Conservation (phyloP, 2,329 filamentous ascomycete genomes). For the Chrysoporthe cubensis region DNA sequence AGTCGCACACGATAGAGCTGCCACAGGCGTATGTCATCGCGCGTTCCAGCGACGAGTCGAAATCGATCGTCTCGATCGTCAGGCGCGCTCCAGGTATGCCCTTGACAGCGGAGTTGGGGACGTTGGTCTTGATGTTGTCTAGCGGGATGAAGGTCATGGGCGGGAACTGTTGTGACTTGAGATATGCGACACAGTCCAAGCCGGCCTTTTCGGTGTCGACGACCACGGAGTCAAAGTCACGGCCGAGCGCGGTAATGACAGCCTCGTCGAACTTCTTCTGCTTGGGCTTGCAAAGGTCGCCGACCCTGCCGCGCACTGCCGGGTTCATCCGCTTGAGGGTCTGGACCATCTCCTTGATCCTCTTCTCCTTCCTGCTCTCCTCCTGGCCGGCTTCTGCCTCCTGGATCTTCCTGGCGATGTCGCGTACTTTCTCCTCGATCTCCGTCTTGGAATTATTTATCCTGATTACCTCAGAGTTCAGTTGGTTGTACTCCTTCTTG, state of each 20-base stretch:
- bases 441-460: slow-evolving; percentile 83
- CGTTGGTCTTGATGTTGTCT: slow-evolving; percentile 95
- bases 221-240: slow-evolving; percentile 91
- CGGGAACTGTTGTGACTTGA: slow-evolving; percentile 85
- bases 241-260: slow-evolving; percentile 87
- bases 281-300: slow-evolving; percentile 92
- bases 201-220: slow-evolving; percentile 95
- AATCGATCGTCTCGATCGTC: slow-evolving; percentile 95
- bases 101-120: slow-evolving; percentile 87
- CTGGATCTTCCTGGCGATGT: slow-evolving; percentile 77
- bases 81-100: slow-evolving; percentile 83
- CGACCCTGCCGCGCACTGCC: slow-evolving; percentile 87
- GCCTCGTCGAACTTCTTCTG: slow-evolving; percentile 96
- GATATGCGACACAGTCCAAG: slow-evolving; percentile 89
- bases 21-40: slow-evolving; percentile 96
- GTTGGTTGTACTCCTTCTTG: slow-evolving; percentile 86
- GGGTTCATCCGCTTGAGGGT: slow-evolving; percentile 89
- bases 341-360: slow-evolving; percentile 80
- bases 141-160: slow-evolving; percentile 95
- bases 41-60: slow-evolving; percentile 83
- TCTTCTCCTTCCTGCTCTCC: slow-evolving; percentile 80
- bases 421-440: slow-evolving; percentile 87
- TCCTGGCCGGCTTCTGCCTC: slow-evolving; percentile 85
- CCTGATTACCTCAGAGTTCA: slow-evolving; percentile 81
- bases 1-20: slow-evolving; percentile 93